These are phyloP conservation scores for Lyophyllum atratum DNA, from an alignment of 768 basidiomycete species.

Conservation along the genomic window DNA sequence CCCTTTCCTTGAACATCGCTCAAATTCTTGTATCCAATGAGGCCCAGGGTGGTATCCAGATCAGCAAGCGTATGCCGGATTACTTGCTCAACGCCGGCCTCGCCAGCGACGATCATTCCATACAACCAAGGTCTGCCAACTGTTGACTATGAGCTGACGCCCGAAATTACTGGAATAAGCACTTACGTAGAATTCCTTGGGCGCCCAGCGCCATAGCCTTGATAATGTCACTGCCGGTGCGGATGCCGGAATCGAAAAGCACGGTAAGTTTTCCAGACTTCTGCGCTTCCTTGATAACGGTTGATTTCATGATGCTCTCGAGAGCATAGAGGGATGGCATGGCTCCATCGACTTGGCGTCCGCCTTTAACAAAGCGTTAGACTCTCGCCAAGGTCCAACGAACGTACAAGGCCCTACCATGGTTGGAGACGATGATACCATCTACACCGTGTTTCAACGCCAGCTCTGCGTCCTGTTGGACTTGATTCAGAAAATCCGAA, in stretches of 20 bases:
- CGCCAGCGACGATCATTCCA: constrained; percentile 68
- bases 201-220: constrained; percentile 88
- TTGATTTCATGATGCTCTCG: constrained; percentile 64
- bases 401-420: constrained; percentile 45
- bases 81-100: constrained; percentile 76
- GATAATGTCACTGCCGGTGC: constrained; percentile 81
- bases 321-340: constrained; percentile 75
- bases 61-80: constrained; percentile 69
- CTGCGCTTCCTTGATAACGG: constrained; percentile 59
- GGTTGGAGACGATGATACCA: constrained; percentile 81
- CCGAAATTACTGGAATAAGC: neutral
- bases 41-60: constrained; percentile 62
- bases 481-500: neutral
- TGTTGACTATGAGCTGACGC: constrained; percentile 23
- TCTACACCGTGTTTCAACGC: constrained; percentile 65
- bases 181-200: constrained; percentile 74
- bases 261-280: constrained; percentile 61
- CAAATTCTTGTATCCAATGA: constrained; percentile 59
- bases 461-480: constrained; percentile 62
- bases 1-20: constrained; percentile 64
- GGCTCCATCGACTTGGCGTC: constrained; percentile 78
- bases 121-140: constrained; percentile 80
- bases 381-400: neutral
- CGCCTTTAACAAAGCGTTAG: constrained; percentile 41
- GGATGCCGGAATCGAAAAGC: constrained; percentile 80